These are phyloP conservation scores for Hysterangium stoloniferum DNA, from an alignment of 768 basidiomycete species.

Conservation along the genomic window DNA sequence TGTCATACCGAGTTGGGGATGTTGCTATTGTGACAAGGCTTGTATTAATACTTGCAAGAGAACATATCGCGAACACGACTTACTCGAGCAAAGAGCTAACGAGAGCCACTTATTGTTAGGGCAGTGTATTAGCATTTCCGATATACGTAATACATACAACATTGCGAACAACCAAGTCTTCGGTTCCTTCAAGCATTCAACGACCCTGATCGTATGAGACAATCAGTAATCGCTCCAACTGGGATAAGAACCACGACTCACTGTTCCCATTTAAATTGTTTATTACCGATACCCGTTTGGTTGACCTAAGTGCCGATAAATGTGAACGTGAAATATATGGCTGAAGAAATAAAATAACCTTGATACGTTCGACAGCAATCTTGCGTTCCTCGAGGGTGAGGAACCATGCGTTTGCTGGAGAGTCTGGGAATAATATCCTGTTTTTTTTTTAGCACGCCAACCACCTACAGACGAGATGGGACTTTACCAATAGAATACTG, in stretches of 20 bases:
- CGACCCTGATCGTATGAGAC: conserved; percentile 37
- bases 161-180: conserved; percentile 76
- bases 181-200: conserved; percentile 57
- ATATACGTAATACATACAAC: conserved; percentile 42
- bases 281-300: conserved; percentile 79
- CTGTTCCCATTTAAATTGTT: conserved; percentile 75
- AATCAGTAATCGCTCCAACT: not conserved
- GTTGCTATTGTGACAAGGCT: conserved; percentile 23
- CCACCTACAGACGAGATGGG: conserved; percentile 9
- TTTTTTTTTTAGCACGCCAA: not conserved
- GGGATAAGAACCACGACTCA: conserved; percentile 33
- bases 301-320: conserved; percentile 37
- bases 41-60: not conserved
- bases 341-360: conserved; percentile 30
- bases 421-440: conserved; percentile 68
- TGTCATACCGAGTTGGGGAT: conserved; percentile 46
- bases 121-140: not conserved
- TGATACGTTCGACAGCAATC: conserved; percentile 55
- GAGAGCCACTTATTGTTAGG: too few species aligned
- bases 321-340: too few species aligned
- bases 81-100: not conserved
- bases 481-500: conserved; percentile 56
- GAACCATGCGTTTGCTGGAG: conserved; percentile 70
- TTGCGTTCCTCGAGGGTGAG: conserved; percentile 55
- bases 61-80: not conserved